Conservation (phyloP, 495 filamentous ascomycete species). For the Penicillium pulvis region DNA sequence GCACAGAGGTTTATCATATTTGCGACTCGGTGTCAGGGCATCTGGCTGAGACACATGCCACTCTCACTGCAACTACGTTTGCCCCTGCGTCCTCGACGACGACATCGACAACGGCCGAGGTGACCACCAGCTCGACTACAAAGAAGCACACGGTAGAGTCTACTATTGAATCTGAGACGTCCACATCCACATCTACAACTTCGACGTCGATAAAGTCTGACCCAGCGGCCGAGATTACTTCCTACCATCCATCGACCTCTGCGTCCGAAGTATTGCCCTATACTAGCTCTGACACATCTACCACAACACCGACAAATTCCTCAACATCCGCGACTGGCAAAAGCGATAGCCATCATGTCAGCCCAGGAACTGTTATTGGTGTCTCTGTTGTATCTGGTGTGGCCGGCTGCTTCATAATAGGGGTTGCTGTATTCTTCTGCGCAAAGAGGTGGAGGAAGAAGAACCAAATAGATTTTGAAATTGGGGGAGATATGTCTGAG, state of each 20-base stretch:
- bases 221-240: not conserved
- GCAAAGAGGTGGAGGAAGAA: conserved; percentile 35
- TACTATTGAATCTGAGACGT: conserved; percentile 1
- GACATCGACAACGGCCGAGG: conserved; percentile 26
- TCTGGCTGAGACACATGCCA: conserved; percentile 58
- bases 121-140: conserved; percentile 6
- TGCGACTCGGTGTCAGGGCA: conserved; percentile 57
- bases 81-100: conserved; percentile 32
- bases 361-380: conserved; percentile 41
- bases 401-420: conserved; percentile 43
- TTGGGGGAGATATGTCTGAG: conserved; percentile 46
- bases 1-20: conserved; percentile 54
- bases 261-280: not conserved
- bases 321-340: conserved; percentile 14
- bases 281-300: conserved; percentile 10
- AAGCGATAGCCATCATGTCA: conserved; percentile 24
- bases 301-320: conserved; percentile 16
- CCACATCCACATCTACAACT: conserved; percentile 1
- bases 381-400: conserved; percentile 45
- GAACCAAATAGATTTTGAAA: conserved; percentile 40
- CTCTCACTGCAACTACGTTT: conserved; percentile 61
- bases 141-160: conserved; percentile 5
- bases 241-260: conserved; percentile 2
- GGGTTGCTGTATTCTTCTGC: conserved; percentile 38
- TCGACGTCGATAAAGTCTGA: conserved; percentile 2